Evolutionary conservation across 495 filamentous ascomycete genomes (phyloP), one percentile per base, ranked within the genome.

Genomic region (Pyronema domesticum): DNA sequence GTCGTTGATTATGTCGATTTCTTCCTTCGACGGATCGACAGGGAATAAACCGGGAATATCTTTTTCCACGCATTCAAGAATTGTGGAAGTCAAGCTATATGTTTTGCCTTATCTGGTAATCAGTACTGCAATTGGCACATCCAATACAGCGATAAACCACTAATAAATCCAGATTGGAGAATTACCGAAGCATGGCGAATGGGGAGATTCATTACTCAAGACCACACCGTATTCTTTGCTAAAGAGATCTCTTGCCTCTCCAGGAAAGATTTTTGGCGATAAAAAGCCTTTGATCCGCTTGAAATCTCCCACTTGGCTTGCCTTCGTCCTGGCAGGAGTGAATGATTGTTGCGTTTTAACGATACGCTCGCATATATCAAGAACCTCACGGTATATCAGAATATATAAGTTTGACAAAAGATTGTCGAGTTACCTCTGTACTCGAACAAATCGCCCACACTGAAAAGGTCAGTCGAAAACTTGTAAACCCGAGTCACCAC

Each of bases 11-110:
- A 71, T 62, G 7, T 57, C 37, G 7, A 60, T 40, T 35, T 73
- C 71, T 7, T 69, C 61, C 0, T 49, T 34, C 0, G 70, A 70
- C 13, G 71, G 51, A 15, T 72, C 69, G 37, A 73, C 61, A 3
- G 71, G 70, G 17, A 70, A 72, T 14, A 69, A 65, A 0, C 59
- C 51, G 0, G 33, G 7, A 10, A 59, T 6, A 48, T 58, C 8
- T 7, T 40, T 7, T 54, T 6, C 45, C 53, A 0, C 34, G 13
- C 0, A 57, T 14, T 13, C 68, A 43, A 6, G 63, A 58, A 0
- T n/a, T 40, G 37, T 40, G 37, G 37, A 40, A 40, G 37, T 40
- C n/a, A 40, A n/a, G 37, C 37, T 40, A n/a, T 40, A 40, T 7
- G n/a, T 7, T n/a, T 40, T 40, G 8, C 37, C 37, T 40, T 7